phyloP scores from a whole-genome alignment of 2,329 filamentous ascomycete species.

The Exserohilum rostratum region DNA sequence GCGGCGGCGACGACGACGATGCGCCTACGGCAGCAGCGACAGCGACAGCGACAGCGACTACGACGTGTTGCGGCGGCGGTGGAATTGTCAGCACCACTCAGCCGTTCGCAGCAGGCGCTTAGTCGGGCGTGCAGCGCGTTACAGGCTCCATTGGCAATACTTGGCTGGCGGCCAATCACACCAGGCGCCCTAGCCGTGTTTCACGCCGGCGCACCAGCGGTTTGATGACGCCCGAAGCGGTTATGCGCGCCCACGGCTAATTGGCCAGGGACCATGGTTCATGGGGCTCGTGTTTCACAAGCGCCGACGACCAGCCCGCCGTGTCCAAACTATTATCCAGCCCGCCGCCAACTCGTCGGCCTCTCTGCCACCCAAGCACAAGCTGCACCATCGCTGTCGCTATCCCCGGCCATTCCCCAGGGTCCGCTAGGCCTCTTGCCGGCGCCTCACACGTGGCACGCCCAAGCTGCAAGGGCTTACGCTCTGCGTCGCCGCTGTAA shows the following conservation, averaged over 20 bases:
- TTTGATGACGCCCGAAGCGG: conserved; percentile 39
- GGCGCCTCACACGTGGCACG: conserved; percentile 19
- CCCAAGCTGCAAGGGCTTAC: too few species aligned
- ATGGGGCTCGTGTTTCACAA: conserved; percentile 27
- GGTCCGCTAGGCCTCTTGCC: conserved; percentile 1
- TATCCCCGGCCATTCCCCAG: too few species aligned
- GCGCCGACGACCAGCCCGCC: background rate
- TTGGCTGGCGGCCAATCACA: conserved; percentile 30
- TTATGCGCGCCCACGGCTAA: conserved; percentile 10
- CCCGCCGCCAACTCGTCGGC: background rate
- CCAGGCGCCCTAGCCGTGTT: conserved; percentile 27
- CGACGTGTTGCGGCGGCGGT: too few species aligned
- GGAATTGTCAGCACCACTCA: background rate
- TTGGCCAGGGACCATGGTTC: conserved; percentile 23
- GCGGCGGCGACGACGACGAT: too few species aligned
- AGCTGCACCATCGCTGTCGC: too few species aligned
- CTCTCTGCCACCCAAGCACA: too few species aligned
- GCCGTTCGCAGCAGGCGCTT: background rate
- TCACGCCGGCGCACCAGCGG: conserved; percentile 33
- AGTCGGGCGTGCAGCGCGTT: conserved; percentile 20
- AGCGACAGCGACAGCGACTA: too few species aligned
- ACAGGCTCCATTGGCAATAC: conserved; percentile 40
- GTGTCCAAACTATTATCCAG: too few species aligned
- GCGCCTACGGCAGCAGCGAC: too few species aligned
- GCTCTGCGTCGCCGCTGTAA: too few species aligned